A percentile compares a stretch with the other conserved stretches of the same genome.
These are phyloP conservation scores for Ascochyta pisi DNA, from an alignment of 2,329 filamentous ascomycete species.

Conservation along the genomic window DNA sequence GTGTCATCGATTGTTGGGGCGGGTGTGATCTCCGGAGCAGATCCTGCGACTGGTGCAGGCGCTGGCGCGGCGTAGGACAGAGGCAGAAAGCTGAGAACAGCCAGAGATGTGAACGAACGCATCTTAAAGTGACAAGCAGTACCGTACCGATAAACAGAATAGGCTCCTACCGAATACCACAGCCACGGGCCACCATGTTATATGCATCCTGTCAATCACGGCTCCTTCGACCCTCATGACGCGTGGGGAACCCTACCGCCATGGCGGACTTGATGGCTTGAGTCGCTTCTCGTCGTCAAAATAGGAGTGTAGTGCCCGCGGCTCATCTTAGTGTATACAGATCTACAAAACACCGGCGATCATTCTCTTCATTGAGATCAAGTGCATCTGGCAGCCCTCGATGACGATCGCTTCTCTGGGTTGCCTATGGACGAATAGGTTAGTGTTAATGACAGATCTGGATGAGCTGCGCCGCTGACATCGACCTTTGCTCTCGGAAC, in stretches of 20 bases:
- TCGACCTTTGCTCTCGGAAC: not conserved
- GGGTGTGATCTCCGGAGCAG: conserved; percentile 6
- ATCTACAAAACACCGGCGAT: conserved; percentile 9
- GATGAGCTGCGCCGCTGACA: conserved; percentile 8
- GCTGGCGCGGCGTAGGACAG: conserved; percentile 18
- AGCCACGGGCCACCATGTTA: not conserved
- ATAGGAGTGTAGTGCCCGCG: not conserved
- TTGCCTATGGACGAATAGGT: not conserved
- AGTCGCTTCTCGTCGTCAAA: not conserved
- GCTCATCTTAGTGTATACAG: conserved; percentile 3
- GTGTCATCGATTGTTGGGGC: conserved; percentile 10
- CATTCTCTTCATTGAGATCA: not conserved
- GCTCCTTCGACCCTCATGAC: not conserved
- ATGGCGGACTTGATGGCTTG: not conserved
- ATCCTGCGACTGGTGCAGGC: conserved; percentile 8
- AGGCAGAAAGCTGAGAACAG: conserved; percentile 20
- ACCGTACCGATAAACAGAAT: not conserved
- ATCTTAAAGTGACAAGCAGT: conserved; percentile 6
- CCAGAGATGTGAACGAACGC: conserved; percentile 18
- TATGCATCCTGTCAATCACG: not conserved
- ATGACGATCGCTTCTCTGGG: not conserved
- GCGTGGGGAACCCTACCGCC: not conserved
- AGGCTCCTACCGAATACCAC: not conserved
- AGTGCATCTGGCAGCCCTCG: not conserved
- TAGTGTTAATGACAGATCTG: not conserved